These are phyloP conservation scores for Andrographis paniculata DNA, from an alignment of 305 asterid species.

Conservation along the genomic window DNA sequence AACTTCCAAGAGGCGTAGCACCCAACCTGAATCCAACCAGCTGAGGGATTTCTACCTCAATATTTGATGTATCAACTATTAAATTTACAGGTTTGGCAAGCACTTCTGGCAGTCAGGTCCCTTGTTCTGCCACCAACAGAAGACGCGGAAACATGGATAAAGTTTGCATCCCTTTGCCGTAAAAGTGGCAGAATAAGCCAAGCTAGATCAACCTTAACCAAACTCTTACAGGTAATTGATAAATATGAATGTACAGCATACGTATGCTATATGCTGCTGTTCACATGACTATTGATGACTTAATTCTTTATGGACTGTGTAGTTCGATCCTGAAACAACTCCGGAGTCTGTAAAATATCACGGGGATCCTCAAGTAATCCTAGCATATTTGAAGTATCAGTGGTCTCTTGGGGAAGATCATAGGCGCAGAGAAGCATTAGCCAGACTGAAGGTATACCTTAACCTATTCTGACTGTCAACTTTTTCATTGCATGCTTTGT, in stretches of 20 bases:
- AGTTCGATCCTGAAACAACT: constrained; percentile 95
- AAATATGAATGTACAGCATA: constrained; percentile 13
- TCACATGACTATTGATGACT: constrained; percentile 2
- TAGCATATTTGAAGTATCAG: constrained; percentile 89
- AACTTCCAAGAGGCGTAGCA: too few species aligned
- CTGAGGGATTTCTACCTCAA: too few species aligned
- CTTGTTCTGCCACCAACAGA: constrained; percentile 97
- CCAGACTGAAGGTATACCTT: constrained; percentile 70
- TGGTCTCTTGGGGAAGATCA: constrained; percentile 98
- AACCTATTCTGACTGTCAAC: constrained; percentile 12
- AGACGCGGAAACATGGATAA: constrained; percentile 96
- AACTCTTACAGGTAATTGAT: constrained; percentile 78
- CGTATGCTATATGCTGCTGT: constrained; percentile 11
- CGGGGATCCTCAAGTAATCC: constrained; percentile 95
- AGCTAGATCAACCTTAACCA: constrained; percentile 86
- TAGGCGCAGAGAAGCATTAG: constrained; percentile 78
- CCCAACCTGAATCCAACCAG: too few species aligned
- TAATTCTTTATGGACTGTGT: constrained; percentile 18
- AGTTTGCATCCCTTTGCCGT: constrained; percentile 95
- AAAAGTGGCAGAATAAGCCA: constrained; percentile 97
- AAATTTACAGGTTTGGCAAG: constrained; percentile 84
- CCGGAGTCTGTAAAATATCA: constrained; percentile 75
- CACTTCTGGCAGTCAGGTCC: constrained; percentile 75
- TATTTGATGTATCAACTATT: too few species aligned
- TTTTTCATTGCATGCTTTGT: constrained; percentile 7